Percentiles rank a stretch among this genome's conserved stretches.
Conservation (phyloP, 495 filamentous ascomycete genomes). For the Aspergillus sparsus region DNA sequence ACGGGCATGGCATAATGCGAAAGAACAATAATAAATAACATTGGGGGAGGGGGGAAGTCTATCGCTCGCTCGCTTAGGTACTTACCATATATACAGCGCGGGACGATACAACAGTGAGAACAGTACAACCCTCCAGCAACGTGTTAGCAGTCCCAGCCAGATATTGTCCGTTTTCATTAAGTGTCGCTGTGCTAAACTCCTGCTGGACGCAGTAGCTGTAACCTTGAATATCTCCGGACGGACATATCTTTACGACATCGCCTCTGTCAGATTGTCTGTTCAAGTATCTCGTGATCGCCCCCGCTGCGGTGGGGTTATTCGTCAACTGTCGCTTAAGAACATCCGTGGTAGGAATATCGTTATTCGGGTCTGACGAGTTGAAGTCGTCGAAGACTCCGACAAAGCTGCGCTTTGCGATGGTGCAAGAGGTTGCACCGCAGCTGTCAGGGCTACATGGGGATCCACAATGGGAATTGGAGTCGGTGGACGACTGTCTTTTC, state of each 20-base stretch:
- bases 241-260: background rate
- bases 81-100: slow-evolving; percentile 1
- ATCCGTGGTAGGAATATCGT: too few species aligned
- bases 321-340: too few species aligned
- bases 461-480: too few species aligned
- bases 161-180: background rate
- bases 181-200: background rate
- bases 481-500: too few species aligned
- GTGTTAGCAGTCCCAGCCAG: background rate
- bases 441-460: background rate
- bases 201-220: slow-evolving; percentile 5
- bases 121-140: background rate
- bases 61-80: background rate
- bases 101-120: background rate
- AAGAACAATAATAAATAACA: background rate
- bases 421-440: background rate
- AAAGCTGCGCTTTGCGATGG: background rate
- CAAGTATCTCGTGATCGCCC: background rate
- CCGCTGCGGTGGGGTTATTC: too few species aligned
- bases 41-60: background rate
- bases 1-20: too few species aligned
- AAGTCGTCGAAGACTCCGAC: background rate
- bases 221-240: background rate
- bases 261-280: background rate
- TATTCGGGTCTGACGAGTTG: background rate